Conservation (phyloP, 2,329 filamentous ascomycete genomes). For the Knufia fluminis region DNA sequence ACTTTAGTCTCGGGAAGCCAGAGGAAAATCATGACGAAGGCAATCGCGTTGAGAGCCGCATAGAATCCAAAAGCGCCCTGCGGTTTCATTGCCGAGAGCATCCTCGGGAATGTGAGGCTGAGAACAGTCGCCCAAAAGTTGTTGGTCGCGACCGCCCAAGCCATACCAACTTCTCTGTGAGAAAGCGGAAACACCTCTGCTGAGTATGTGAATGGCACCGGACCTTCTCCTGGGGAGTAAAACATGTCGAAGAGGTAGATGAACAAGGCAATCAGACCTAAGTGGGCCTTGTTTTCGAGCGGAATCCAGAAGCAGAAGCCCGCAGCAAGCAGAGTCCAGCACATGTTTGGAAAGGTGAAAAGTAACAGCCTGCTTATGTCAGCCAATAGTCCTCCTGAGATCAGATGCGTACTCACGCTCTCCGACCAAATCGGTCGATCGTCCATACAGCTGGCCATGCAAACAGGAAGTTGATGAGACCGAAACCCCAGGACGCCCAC, state of each 20-base stretch:
- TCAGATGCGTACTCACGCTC: constrained; percentile 34
- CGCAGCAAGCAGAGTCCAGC: constrained; percentile 54
- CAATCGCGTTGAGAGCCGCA: constrained; percentile 37
- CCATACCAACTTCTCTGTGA: constrained; percentile 36
- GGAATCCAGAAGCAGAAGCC: constrained; percentile 49
- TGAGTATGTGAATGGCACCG: constrained; percentile 33
- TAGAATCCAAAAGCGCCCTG: constrained; percentile 50
- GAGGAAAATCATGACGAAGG: constrained; percentile 40
- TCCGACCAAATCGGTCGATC: constrained; percentile 56
- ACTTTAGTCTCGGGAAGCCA: constrained; percentile 26
- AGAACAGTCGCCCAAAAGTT: constrained; percentile 29
- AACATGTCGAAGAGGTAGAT: constrained; percentile 48
- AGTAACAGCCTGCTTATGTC: constrained; percentile 38
- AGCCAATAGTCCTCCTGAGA: background rate
- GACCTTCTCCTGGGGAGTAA: constrained; percentile 43
- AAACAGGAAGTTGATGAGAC: constrained; percentile 15
- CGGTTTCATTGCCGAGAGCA: constrained; percentile 34
- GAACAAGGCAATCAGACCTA: constrained; percentile 46
- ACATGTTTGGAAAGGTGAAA: constrained; percentile 60
- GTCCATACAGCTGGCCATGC: constrained; percentile 33
- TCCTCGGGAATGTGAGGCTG: constrained; percentile 34
- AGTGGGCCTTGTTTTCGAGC: constrained; percentile 30
- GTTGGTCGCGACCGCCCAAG: constrained; percentile 28
- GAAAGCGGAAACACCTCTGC: constrained; percentile 39
- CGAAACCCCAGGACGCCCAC: constrained; percentile 20